phyloP scores from a whole-genome alignment of 2,329 filamentous ascomycete species.

The Ceratocystis smalleyi region DNA sequence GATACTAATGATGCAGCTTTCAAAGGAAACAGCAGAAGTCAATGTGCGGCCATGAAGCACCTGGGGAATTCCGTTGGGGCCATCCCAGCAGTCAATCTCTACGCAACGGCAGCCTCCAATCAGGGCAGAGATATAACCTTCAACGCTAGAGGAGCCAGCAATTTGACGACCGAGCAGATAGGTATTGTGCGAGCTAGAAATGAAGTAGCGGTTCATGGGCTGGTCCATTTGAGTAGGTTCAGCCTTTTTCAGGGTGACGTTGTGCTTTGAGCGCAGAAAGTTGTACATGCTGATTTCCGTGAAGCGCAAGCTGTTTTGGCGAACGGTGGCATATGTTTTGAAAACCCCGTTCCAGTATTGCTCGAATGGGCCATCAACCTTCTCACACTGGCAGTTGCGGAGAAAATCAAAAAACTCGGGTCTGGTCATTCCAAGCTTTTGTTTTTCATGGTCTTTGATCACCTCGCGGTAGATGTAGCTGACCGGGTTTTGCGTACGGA shows the following conservation, averaged over 20 bases:
- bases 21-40: constrained; percentile 77
- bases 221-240: constrained; percentile 54
- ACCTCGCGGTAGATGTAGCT: constrained; percentile 35
- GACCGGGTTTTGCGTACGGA: constrained; percentile 26
- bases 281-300: constrained; percentile 62
- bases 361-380: constrained; percentile 47
- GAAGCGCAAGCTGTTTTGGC: constrained; percentile 36
- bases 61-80: constrained; percentile 67
- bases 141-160: constrained; percentile 76
- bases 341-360: constrained; percentile 57
- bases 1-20: constrained; percentile 82
- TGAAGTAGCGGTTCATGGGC: constrained; percentile 91
- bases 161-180: constrained; percentile 88
- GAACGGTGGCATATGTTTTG: constrained; percentile 39
- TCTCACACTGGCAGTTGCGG: constrained; percentile 55
- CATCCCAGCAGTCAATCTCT: constrained; percentile 97
- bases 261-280: constrained; percentile 60
- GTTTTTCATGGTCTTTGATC: constrained; percentile 40
- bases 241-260: constrained; percentile 49
- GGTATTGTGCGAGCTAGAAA: constrained; percentile 97
- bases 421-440: constrained; percentile 45
- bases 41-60: constrained; percentile 84
- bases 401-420: constrained; percentile 65
- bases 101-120: constrained; percentile 85
- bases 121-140: constrained; percentile 83